phyloP scores from a whole-genome alignment of 2,329 filamentous ascomycete species.

The Cucurbitaria berberidis region DNA sequence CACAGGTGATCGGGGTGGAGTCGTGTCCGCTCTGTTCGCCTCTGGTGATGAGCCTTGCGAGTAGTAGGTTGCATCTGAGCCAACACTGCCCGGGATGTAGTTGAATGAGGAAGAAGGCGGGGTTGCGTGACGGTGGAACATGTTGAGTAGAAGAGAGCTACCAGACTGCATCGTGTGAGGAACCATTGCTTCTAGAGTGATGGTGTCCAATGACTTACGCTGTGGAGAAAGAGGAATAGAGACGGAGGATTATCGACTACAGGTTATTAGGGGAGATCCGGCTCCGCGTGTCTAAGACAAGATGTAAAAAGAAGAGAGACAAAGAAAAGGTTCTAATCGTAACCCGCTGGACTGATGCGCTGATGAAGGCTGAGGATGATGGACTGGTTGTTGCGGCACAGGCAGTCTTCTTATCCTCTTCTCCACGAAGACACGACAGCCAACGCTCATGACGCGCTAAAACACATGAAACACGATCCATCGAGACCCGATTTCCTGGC shows the following conservation, averaged over 20 bases:
- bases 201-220: constrained; percentile 39
- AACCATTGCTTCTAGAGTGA: constrained; percentile 3
- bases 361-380: constrained; percentile 36
- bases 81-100: constrained; percentile 49
- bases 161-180: constrained; percentile 40
- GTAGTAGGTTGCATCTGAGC: constrained; percentile 64
- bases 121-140: constrained; percentile 56
- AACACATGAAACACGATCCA: constrained; percentile 50
- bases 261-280: constrained; percentile 51
- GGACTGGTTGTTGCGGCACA: constrained; percentile 44
- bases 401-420: constrained; percentile 46
- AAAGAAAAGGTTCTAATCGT: constrained; percentile 47
- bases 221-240: constrained; percentile 25
- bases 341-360: constrained; percentile 44
- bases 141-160: constrained; percentile 41
- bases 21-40: constrained; percentile 70
- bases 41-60: constrained; percentile 73
- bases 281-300: constrained; percentile 53
- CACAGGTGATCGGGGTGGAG: constrained; percentile 73
- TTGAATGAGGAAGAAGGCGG: constrained; percentile 49
- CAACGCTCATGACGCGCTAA: constrained; percentile 45
- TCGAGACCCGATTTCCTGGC: constrained; percentile 36
- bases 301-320: constrained; percentile 34
- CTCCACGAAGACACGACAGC: constrained; percentile 40
- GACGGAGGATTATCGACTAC: constrained; percentile 46